These are phyloP conservation scores for Teratosphaeria epicoccoides DNA, from an alignment of 2,329 filamentous ascomycete genomes.

Conservation along the genomic window DNA sequence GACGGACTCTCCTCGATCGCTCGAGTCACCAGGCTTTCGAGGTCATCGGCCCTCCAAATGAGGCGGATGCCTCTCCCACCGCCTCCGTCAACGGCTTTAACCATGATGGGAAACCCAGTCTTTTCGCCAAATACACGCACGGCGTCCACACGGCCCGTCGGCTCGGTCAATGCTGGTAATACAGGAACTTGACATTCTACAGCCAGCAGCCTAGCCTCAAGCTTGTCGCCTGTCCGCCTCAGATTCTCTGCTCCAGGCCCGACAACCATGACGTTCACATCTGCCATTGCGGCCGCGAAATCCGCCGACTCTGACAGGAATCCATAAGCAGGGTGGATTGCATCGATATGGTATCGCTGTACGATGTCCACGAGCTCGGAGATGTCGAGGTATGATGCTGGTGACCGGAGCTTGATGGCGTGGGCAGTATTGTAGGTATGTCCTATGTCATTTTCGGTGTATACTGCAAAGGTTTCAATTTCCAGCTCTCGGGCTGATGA, in stretches of 20 bases:
- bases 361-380: conserved; percentile 37
- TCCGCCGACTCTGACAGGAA: conserved; percentile 50
- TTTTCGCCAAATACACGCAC: conserved; percentile 48
- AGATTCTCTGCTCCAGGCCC: conserved; percentile 49
- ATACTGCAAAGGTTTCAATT: conserved; percentile 47
- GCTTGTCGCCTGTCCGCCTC: conserved; percentile 46
- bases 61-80: conserved; percentile 51
- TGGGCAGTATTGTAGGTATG: conserved; percentile 44
- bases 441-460: conserved; percentile 44
- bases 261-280: conserved; percentile 39
- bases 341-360: conserved; percentile 42
- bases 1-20: conserved; percentile 50
- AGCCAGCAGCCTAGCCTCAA: conserved; percentile 43
- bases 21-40: conserved; percentile 38
- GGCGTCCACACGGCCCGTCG: conserved; percentile 34
- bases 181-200: conserved; percentile 43
- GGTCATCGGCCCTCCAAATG: conserved; percentile 33
- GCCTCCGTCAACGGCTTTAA: conserved; percentile 56
- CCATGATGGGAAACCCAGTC: conserved; percentile 46
- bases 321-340: conserved; percentile 50
- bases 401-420: conserved; percentile 40
- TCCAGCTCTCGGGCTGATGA: conserved; percentile 48
- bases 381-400: conserved; percentile 45
- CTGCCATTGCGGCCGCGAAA: conserved; percentile 39
- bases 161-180: conserved; percentile 36